phyloP scores from a whole-genome alignment of 257 asterid species.

The Capsicum baccatum region DNA sequence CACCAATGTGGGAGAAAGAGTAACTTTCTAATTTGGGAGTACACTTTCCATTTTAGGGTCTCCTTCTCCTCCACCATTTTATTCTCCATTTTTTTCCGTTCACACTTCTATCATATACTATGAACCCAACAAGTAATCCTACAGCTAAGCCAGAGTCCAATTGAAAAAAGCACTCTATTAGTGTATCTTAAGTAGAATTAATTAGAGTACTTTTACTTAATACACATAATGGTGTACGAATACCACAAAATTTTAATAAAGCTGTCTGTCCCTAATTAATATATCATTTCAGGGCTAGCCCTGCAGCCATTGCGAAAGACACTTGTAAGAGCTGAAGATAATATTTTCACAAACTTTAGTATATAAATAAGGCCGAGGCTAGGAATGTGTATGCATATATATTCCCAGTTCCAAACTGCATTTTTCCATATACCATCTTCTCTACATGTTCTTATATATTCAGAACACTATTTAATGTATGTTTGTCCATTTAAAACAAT shows the following conservation, averaged over 20 bases:
- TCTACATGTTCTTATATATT: neutral
- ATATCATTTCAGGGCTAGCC: slow-evolving; percentile 14
- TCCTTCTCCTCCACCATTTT: no score
- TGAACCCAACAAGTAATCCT: neutral
- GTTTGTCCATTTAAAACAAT: neutral
- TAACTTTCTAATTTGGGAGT: no score
- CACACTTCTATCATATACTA: no score
- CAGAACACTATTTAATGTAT: neutral
- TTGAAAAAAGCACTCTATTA: slow-evolving; percentile 25
- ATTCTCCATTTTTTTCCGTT: no score
- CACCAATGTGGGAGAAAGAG: no score
- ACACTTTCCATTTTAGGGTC: no score
- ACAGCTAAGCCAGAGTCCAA: slow-evolving; percentile 24
- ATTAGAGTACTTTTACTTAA: slow-evolving; percentile 21
- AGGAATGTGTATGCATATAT: slow-evolving; percentile 12
- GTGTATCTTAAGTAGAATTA: slow-evolving; percentile 19
- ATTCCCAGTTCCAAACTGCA: slow-evolving; percentile 7
- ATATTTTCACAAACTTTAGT: slow-evolving; percentile 19
- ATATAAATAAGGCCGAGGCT: slow-evolving; percentile 5
- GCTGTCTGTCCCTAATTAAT: slow-evolving; percentile 17
- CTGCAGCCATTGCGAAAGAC: slow-evolving; percentile 3
- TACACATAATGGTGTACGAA: slow-evolving; percentile 26
- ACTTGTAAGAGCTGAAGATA: slow-evolving; percentile 18
- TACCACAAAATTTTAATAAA: neutral
- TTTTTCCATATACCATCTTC: slow-evolving; percentile 1